phyloP scores from a whole-genome alignment of 352 stramenopile species.

The Phytophthora pistaciae region DNA sequence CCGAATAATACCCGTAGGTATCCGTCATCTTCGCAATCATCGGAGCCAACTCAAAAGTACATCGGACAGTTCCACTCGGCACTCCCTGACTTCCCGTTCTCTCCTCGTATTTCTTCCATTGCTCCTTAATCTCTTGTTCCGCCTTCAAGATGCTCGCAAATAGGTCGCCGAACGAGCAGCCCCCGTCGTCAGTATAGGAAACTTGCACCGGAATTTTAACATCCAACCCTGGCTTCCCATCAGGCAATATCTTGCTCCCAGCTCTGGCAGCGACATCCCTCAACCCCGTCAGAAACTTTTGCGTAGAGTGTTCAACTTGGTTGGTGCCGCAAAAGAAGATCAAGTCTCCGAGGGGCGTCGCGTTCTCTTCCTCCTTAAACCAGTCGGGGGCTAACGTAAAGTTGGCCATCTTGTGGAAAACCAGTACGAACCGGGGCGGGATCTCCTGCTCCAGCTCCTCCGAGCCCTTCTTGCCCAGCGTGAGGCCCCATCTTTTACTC shows the following conservation, averaged over 20 bases:
- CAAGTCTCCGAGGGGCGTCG: not conserved
- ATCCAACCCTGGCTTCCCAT: not conserved
- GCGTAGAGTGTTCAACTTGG: not conserved
- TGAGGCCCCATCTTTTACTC: conserved; percentile 5
- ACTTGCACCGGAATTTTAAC: not conserved
- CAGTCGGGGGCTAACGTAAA: too few relatives aligned
- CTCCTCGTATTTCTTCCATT: not conserved
- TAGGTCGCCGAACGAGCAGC: too few relatives aligned
- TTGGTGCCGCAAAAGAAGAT: not conserved
- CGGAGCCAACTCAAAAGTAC: not conserved
- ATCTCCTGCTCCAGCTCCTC: conserved; percentile 8
- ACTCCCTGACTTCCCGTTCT: not conserved
- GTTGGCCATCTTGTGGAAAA: not conserved
- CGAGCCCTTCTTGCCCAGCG: conserved; percentile 5
- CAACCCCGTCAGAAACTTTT: not conserved
- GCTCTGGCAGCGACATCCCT: not conserved
- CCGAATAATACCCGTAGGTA: not conserved
- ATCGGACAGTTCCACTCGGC: not conserved
- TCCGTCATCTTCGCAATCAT: not conserved
- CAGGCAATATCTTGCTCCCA: not conserved
- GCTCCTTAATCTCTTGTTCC: not conserved
- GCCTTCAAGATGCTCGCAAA: not conserved
- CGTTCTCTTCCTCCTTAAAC: not conserved
- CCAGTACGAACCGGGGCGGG: conserved; percentile 1
- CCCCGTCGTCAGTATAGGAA: not conserved